Base-by-base conservation (phyloP, 1,284 basidiomycete genomes). In the Boletus sp. region DNA sequence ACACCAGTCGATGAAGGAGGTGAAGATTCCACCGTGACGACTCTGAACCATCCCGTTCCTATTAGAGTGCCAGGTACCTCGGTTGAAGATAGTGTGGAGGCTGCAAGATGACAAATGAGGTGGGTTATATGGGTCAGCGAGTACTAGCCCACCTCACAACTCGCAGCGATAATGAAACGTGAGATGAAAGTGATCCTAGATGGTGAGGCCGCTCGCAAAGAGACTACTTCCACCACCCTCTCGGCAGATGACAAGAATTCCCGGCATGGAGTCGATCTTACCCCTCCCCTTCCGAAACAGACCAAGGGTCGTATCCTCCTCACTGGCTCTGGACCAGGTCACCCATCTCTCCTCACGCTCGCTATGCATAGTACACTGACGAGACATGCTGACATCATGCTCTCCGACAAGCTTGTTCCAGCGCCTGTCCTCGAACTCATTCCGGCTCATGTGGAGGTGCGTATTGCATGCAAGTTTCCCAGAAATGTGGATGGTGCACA, bases 361-460 rank as follows among this genome's bases (percentile, higher is more conserved):
- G 91, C 95, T 0, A 94, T 95, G 0, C 91, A 93, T 67, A 83
- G 83, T 23, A 88, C 92, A 0, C 84, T 99, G 51, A 94, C 91
- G 4, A 83, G 83, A 63, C 83, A 87, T 11, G 93, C 95, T 1
- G 87, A 96, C 64, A 79, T 98, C 40, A 91, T 98, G 25, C 84
- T 98, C 7, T 93, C 94, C 13, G 97, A 98, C 80, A 99, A 99
- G 73, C 90, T 99, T n/a, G 97, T 98, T 1, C 97, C 97, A 0
- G 83, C 90, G 10, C 88, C 90, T 17, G 92, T 98, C 21, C 87
- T 99, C 31, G 86, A 84, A 0, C 81, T 98, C n/a, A 93, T 98
- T 55, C 96, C 96, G 0, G 77, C 82, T 7, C 83, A 77, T 35
- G 84, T 89, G 4, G 80, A 87, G 62, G 80, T 92, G 25, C 85